Evolutionary conservation across 257 asterid species (phyloP).

Genomic region (Lantana camara): DNA sequence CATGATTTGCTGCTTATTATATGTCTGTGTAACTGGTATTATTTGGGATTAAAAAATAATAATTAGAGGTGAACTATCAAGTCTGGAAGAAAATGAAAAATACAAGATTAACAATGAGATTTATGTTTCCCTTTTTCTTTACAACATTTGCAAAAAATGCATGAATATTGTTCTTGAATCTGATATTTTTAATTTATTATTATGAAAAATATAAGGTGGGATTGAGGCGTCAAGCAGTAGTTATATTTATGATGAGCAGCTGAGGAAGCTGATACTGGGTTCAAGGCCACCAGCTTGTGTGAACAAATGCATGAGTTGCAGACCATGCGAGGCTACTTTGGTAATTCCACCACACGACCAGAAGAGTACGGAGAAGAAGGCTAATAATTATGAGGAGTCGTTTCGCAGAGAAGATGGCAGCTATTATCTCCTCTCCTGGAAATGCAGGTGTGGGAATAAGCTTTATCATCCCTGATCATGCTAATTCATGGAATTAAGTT

Average conservation of each 20-base stretch:
- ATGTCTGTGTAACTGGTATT: too few species aligned
- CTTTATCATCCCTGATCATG: conserved; percentile 48
- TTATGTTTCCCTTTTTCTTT: too few species aligned
- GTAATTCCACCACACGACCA: conserved; percentile 59
- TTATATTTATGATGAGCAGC: conserved; percentile 26
- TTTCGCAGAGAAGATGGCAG: conserved; percentile 54
- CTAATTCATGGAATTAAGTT: background rate
- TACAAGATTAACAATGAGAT: too few species aligned
- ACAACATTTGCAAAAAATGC: too few species aligned
- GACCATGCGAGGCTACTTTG: conserved; percentile 67
- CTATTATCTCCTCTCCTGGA: conserved; percentile 78
- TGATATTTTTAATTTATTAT: too few species aligned
- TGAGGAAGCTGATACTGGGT: conserved; percentile 59
- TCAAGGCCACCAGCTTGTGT: conserved; percentile 78
- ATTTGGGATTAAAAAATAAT: too few species aligned
- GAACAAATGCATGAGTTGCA: conserved; percentile 65
- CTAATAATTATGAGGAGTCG: background rate
- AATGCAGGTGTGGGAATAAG: conserved; percentile 71
- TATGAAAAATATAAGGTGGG: conserved; percentile 32
- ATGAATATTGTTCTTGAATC: too few species aligned
- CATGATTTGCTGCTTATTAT: too few species aligned
- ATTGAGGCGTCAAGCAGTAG: conserved; percentile 13
- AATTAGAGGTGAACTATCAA: too few species aligned
- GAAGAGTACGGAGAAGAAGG: background rate
- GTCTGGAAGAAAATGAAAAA: too few species aligned